phyloP scores from a whole-genome alignment of 176 grass and related monocot genomes.

The Triticum monococcum region DNA sequence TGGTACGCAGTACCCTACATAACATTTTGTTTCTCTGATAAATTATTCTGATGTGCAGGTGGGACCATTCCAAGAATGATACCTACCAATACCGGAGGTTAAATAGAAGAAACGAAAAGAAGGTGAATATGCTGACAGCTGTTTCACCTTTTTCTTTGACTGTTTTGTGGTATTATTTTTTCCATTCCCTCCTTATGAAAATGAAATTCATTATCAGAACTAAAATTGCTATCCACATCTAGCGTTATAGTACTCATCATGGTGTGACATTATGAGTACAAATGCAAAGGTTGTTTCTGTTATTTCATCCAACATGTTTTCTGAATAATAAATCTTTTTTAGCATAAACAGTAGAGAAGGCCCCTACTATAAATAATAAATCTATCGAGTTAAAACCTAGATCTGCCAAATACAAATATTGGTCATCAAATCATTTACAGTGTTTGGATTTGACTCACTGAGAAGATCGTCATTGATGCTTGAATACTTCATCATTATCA shows the following conservation, averaged over 20 bases:
- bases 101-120: conserved; percentile 12
- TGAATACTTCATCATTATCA: background rate
- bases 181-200: background rate
- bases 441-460: conserved; percentile 10
- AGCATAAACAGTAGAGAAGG: background rate
- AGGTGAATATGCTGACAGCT: conserved; percentile 24
- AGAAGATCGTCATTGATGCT: background rate
- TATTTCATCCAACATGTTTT: conserved; percentile 14
- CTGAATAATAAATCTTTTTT: conserved; percentile 18
- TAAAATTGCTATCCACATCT: conserved; percentile 1
- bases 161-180: background rate
- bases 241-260: background rate
- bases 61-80: background rate
- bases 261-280: background rate
- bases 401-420: background rate
- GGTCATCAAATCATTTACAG: background rate
- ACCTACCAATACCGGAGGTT: background rate
- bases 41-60: conserved; percentile 40
- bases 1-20: background rate
- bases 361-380: background rate
- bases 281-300: background rate
- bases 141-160: conserved; percentile 4
- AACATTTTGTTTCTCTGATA: conserved; percentile 11
- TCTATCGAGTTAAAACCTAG: background rate
- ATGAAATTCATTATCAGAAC: background rate